Evolutionary conservation across 73 alveolate species (phyloP), one percentile per base, ranked within the genome.

Genomic region (Paramecium biaurelia): DNA sequence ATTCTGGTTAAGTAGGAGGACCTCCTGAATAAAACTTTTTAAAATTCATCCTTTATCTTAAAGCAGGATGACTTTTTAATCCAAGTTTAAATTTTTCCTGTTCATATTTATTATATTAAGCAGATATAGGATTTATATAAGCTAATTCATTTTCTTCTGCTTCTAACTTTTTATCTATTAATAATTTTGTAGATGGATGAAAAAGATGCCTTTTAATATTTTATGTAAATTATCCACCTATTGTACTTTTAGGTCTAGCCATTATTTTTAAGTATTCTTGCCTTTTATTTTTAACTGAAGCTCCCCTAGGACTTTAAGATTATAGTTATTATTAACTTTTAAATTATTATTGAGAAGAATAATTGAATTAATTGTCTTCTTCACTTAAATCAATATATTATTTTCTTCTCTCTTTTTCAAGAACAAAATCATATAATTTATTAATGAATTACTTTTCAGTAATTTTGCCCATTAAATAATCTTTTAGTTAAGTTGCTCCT

Each of bases 1-100:
- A 30, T 21, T 32, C 57, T 74, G 41, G 37, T 35, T 30, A 35
- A 21, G 34, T 30, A 14, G 86, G 41, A 24, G 93, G 93, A 53
- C 93, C 93, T 34, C 93, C 93, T 35, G 93, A 63, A 53, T 86
- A 86, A 38, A 86, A 86, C 57, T 86, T 86, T 20, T 59, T 86
- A 68, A 86, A 86, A 38, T 59, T 57, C 15, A 67, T 37, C 3
- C 88, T 85, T 3, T 41, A 30, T 34, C 72, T 86, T 20, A 58
- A 63, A 2, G 93, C 93, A 34, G 85, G 84, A 23, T 86, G 93
- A 43, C 88, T 57, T 9, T 86, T 86, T 15, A 86, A 76, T 30
- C 67, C 57, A 41, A 86, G 57, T 63, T 86, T 86, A 67, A 53
- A 86, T 24, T 47, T 86, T 4, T 59, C 88, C 76, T 86, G 1